Conservation (phyloP, 179 eudicot genomes). For the Amaranthus tricolor region DNA sequence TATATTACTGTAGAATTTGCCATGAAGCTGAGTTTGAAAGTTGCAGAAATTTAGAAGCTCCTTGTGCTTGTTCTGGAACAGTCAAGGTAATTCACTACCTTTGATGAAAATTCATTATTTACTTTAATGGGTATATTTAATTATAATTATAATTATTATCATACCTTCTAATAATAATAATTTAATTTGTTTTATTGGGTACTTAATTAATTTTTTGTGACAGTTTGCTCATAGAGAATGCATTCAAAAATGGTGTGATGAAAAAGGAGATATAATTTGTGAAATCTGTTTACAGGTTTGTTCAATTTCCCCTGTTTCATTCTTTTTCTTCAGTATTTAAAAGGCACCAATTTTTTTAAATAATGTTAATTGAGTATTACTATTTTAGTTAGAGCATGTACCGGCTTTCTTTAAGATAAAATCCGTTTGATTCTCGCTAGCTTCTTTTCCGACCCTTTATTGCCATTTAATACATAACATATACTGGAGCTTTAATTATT, state of each 20-base stretch:
- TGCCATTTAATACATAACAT: slow-evolving; percentile 7
- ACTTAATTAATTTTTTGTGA: neutral
- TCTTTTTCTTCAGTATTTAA: neutral
- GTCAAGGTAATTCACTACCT: slow-evolving; percentile 47
- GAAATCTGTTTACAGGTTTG: slow-evolving; percentile 92
- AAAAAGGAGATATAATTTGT: slow-evolving; percentile 81
- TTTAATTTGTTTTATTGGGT: slow-evolving; percentile 2
- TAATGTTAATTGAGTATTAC: too few species aligned
- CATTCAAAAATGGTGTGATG: slow-evolving; percentile 95
- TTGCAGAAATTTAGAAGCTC: slow-evolving; percentile 64
- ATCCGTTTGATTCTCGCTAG: too few species aligned
- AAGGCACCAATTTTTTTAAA: too few species aligned
- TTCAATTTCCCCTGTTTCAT: slow-evolving; percentile 21
- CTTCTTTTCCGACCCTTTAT: neutral
- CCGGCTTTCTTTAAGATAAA: too few species aligned
- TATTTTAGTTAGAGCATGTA: too few species aligned
- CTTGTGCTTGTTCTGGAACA: slow-evolving; percentile 92
- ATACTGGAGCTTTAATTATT: neutral
- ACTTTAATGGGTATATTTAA: neutral
- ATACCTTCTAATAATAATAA: neutral
- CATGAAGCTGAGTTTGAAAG: slow-evolving; percentile 77
- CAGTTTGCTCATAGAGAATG: slow-evolving; percentile 98
- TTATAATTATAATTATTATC: neutral
- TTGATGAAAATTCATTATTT: neutral
- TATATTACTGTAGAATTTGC: slow-evolving; percentile 69